Base-by-base conservation (phyloP, 169 alveolate species). In the Plasmodium knowlesi region DNA sequence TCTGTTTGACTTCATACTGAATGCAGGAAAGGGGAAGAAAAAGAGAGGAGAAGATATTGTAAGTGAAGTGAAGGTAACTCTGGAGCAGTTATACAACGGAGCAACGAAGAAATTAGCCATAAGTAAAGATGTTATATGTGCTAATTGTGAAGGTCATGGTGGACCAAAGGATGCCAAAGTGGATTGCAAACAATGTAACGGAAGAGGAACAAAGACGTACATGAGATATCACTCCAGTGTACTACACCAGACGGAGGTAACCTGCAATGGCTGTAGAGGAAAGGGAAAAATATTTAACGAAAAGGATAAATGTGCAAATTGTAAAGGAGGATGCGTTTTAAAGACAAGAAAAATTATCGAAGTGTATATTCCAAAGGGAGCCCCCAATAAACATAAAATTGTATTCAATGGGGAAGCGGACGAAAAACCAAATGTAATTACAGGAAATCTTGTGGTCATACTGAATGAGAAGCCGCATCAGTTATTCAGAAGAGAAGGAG, bases 81-180 rank as follows among this genome's bases (percentile, higher is more conserved):
- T 99, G 81, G 99, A 99, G 94, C 99, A 99, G 95, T 92, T 98
- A 78, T 99, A 98, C 97, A 98, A 98, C 91, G 99, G 99, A 5
- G 98, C 98, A 37, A 98, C 98, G 84, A 96, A 97, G 71, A 98
- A 98, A 94, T 95, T 99, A 94, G 98, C 99, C 32, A 98, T 98
- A 53, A 98, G 98, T 84, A 97, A 99, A 96, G 98, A 97, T 43
- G 97, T 98, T 74, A 96, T 98, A 43, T 99, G 99, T 96, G 96
- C 96, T 46, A 96, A 96, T 73, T 99, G 99, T 93, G 98, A 98
- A 80, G 99, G 99, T 41, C 97, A 95, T 80, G 99, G 99, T 1
- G 99, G 99, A 0, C 98, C 99, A 0, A 97, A 98, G 84, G 99
- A 98, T 67, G 99, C 99, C 3, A 96, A 97, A 37, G 96, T 96